Evolutionary conservation across 768 basidiomycete species (phyloP).

Genomic region (Pholiota molesta): DNA sequence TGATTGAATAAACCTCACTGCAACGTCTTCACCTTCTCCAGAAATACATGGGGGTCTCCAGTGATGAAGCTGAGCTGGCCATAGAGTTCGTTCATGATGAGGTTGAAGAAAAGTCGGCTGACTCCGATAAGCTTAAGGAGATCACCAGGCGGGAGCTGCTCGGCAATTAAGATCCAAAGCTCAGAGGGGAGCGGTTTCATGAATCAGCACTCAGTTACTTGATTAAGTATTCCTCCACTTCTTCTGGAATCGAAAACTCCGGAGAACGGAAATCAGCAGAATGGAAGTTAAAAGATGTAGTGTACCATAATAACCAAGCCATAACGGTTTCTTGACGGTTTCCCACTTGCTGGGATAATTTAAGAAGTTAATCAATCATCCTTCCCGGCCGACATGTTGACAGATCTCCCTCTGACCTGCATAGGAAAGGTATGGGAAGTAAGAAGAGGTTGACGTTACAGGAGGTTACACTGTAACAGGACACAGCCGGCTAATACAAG

Average conservation of each 20-base stretch:
- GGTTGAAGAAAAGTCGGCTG: slow-evolving; percentile 25
- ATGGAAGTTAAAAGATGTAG: neutral
- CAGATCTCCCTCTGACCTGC: no score
- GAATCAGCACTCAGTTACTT: neutral
- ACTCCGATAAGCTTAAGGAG: slow-evolving; percentile 18
- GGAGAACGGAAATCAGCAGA: slow-evolving; percentile 1
- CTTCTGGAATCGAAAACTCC: neutral
- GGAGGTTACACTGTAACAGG: no score
- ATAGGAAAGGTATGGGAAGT: no score
- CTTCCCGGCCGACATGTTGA: no score
- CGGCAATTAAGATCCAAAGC: slow-evolving; percentile 26
- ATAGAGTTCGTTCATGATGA: slow-evolving; percentile 28
- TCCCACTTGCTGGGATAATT: neutral
- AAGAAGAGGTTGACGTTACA: no score
- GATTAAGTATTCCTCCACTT: neutral
- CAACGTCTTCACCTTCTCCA: slow-evolving; percentile 22
- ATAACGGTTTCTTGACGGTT: neutral
- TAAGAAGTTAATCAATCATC: neutral
- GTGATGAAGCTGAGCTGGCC: slow-evolving; percentile 28
- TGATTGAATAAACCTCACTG: slow-evolving; percentile 21
- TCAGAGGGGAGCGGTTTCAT: slow-evolving; percentile 20
- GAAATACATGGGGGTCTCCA: slow-evolving; percentile 21
- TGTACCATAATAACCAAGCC: neutral
- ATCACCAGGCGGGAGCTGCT: slow-evolving; percentile 20
- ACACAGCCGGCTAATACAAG: no score